Conservation (phyloP, 148 eudicot genomes). For the Rhododendron ferrugineum region DNA sequence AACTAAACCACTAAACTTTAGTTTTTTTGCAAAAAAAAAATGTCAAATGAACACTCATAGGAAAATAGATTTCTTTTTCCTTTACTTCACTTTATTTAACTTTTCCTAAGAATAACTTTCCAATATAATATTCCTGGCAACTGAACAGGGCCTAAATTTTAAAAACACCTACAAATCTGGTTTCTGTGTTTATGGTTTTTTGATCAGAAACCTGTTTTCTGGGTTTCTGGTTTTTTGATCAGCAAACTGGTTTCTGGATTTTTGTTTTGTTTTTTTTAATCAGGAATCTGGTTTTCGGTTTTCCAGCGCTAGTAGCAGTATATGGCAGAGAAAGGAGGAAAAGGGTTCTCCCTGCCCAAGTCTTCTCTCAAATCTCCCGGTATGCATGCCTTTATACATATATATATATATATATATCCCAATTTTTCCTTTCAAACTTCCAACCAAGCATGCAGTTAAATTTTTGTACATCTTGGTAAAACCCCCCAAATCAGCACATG, state of each 20-base stretch:
- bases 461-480: neutral
- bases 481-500: neutral
- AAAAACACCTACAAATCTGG: too few relatives aligned
- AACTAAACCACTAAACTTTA: too few relatives aligned
- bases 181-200: neutral
- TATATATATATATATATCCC: neutral
- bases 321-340: constrained; percentile 30
- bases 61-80: too few relatives aligned
- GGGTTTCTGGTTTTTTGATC: too few relatives aligned
- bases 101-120: too few relatives aligned
- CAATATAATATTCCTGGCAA: too few relatives aligned
- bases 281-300: neutral
- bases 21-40: too few relatives aligned
- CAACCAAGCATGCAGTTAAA: neutral
- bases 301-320: neutral
- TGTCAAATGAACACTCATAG: too few relatives aligned
- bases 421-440: neutral
- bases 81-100: too few relatives aligned
- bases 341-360: constrained; percentile 20
- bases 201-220: neutral
- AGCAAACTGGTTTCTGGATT: neutral
- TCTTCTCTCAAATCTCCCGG: constrained; percentile 26
- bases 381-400: neutral
- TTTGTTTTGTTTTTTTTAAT: too few relatives aligned
- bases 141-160: too few relatives aligned